Evolutionary conservation across 1,284 basidiomycete species (phyloP), one percentile per base, ranked within the genome.

Genomic region (Ustilago sp.): DNA sequence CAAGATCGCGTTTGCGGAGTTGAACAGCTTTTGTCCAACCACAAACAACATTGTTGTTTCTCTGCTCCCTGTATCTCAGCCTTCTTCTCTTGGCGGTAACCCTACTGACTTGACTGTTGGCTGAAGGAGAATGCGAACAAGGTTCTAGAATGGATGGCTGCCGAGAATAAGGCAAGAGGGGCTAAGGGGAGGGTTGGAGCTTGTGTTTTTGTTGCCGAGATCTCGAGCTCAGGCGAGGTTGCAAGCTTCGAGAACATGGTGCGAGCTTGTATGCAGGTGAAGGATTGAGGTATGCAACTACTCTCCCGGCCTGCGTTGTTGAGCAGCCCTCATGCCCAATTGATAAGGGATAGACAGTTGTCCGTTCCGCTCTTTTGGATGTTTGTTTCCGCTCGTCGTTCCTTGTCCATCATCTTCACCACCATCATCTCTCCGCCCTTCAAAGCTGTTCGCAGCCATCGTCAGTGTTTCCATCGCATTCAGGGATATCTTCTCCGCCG

Each of bases 1-100:
- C 63, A 64, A 31, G 54, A n/a, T 55, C 28, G 43, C 34, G 34
- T 36, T 61, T 63, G 61, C 61, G 57, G 52, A 69, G 67, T 69
- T 63, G 53, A 61, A 64, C 61, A 69, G 59, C 55, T 50, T 32
- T 50, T 11, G 43, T 45, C 43, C 19, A 23, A 45, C 43, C 43
- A 45, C 23, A 45, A 45, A 17, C n/a, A 45, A 19, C n/a, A 6
- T 17, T 17, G 17, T 15, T 19, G 43, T n/a, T n/a, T 45, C 7
- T n/a, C n/a, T 23, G 2, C 23, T 23, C 23, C 23, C 23, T 23
- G 23, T 23, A 23, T 23, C 23, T 23, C 23, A 45, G 7, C n/a
- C 43, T 8, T 19, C 43, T 19, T 45, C n/a, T 45, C n/a, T 19
- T 45, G 17, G 43, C n/a, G 5, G 4, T 23, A 23, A 23, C 23